Base-by-base conservation (phyloP, 495 filamentous ascomycete species). In the Delitschia confertaspora region DNA sequence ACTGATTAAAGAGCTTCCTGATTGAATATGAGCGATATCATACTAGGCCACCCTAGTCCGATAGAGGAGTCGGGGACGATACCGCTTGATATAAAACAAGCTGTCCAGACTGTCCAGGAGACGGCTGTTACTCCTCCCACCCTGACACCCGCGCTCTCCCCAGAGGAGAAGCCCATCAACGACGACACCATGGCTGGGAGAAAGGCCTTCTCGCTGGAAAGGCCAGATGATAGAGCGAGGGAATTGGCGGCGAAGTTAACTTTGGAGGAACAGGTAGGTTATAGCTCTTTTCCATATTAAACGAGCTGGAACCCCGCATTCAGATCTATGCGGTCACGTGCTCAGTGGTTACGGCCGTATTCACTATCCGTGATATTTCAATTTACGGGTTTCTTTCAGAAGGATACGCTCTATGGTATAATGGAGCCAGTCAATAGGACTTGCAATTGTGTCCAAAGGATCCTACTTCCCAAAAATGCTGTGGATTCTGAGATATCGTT, bases 191-290 rank as follows among this genome's bases (percentile, higher is more conserved):
- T 56, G 53, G 29, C 47, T 29, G 53, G 53, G 30, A 52, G 45
- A 38, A 56, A 56, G 27, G 19, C 52, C 9, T 56, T 48, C 27
- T 24, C 24, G 32, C 25, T 41, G 6, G 47, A 56, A 45, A 56
- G 29, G 39, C 53, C 53, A n/a, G 53, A 56, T 22, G 53, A 56
- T 33, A 48, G 38, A 40, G 53, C 53, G 19, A 30, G 53, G 29
- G 53, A 47, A 43, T 27, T 56, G 43, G 53, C 53, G 22, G 45
- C 42, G n/a, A 51, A 42, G 35, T 42, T 56, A 30, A 51, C 48
- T 6, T 49, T 56, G 42, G 53, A 56, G 20, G 53, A 56, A 35
- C 53, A 56, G 43, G 53, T 56, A 48, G 6, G 53, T 48, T 34
- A 14, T 21, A 37, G n/a, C 9, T 10, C 17, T 23, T 31, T 41